phyloP scores from a whole-genome alignment of 441 rosid species.

The Jatropha multifida region DNA sequence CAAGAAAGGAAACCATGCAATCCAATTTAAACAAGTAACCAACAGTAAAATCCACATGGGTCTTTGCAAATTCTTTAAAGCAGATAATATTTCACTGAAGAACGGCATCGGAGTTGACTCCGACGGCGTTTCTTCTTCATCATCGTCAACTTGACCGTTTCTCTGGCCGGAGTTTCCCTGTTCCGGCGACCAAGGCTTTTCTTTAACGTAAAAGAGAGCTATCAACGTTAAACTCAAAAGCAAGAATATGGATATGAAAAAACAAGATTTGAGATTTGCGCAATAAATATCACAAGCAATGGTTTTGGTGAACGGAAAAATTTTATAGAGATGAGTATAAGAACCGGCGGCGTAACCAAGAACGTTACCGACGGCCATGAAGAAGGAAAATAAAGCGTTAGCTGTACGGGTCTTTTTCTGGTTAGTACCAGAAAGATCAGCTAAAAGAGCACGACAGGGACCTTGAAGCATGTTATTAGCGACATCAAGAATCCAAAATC shows the following conservation, averaged over 20 bases:
- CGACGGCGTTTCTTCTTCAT: conserved; percentile 20
- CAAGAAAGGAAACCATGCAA: conserved; percentile 92
- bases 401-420: conserved; percentile 59
- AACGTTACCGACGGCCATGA: conserved; percentile 93
- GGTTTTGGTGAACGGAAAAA: conserved; percentile 67
- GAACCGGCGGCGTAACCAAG: conserved; percentile 84
- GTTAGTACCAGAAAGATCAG: conserved; percentile 62
- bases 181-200: conserved; percentile 54
- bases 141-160: neutral
- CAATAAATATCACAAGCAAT: conserved; percentile 79
- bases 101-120: conserved; percentile 29
- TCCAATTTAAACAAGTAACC: conserved; percentile 81
- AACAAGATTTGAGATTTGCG: conserved; percentile 83
- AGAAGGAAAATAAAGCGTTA: conserved; percentile 68
- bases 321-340: conserved; percentile 41
- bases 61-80: conserved; percentile 45
- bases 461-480: conserved; percentile 90
- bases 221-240: conserved; percentile 43
- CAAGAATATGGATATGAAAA: conserved; percentile 60
- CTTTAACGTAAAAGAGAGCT: conserved; percentile 50
- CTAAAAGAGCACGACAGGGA: conserved; percentile 84
- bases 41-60: conserved; percentile 83
- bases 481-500: conserved; percentile 93
- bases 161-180: conserved; percentile 11
- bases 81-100: conserved; percentile 47